Base-by-base conservation (phyloP, 2,329 filamentous ascomycete genomes). In the Aspergillus sp. region DNA sequence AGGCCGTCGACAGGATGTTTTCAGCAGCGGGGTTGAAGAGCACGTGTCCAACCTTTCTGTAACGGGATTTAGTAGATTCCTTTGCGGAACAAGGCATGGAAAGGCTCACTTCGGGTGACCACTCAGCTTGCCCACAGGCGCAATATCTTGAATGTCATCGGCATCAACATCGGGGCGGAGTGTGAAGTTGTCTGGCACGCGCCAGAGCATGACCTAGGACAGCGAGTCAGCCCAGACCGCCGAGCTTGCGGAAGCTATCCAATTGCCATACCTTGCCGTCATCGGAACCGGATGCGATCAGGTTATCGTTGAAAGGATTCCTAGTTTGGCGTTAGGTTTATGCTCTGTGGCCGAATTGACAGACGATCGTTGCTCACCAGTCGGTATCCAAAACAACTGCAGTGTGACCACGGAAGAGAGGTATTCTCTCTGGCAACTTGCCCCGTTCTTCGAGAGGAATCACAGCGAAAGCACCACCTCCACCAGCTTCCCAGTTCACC, bases 401-500 rank as follows among this genome's bases (percentile, higher is more conserved):
- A 35, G 93, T 98, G 70, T 98, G 93, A 48, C 93, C 93, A 58
- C 93, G 85, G 71, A 97, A 98, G 60, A 98, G 77, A 48, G 93
- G 93, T 57, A 98, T 86, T 62, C 88, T 84, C 66, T 97, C 93
- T 39, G 93, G 93, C 42, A 94, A 72, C 71, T 93, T 90, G 52
- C 93, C 93, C 59, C 81, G 85, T 77, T 98, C 91, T 56, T 84
- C 81, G 59, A 95, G 71, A 48, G 93, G 93, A 56, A 98, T 89
- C 57, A 98, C 91, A 43, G 93, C 93, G 65, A 98, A 97, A 58
- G 93, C 91, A 64, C 93, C 93, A 61, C 93, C 93, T 51, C 93
- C 93, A 66, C 89, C 88, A 33, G 93, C 79, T 72, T 98, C 91
- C 93, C 93, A 98, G 78, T 98, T 98, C 73, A 98, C 90, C 5